These are phyloP conservation scores for Saitozyma podzolica DNA, from an alignment of 768 basidiomycete species.

Conservation along the genomic window DNA sequence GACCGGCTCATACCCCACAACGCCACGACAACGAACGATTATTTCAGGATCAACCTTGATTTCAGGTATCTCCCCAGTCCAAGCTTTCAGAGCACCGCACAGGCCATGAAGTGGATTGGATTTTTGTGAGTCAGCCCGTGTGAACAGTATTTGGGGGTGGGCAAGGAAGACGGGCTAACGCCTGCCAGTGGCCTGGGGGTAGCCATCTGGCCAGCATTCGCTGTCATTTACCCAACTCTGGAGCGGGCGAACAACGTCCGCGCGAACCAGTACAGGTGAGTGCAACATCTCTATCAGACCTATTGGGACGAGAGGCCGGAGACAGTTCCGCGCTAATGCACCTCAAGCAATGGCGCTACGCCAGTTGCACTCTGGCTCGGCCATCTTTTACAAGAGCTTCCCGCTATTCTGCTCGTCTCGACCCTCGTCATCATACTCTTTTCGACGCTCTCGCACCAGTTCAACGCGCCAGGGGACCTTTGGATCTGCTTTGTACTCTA, in stretches of 20 bases:
- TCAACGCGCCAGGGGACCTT: constrained; percentile 67
- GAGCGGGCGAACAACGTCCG: constrained; percentile 71
- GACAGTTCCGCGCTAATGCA: constrained; percentile 9
- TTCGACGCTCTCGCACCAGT: constrained; percentile 62
- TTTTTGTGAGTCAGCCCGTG: constrained; percentile 65
- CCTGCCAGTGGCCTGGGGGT: constrained; percentile 40
- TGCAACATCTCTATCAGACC: too few species aligned
- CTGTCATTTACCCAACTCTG: constrained; percentile 70
- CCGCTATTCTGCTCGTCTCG: constrained; percentile 63
- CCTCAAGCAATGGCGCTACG: constrained; percentile 27
- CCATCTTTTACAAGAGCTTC: constrained; percentile 71
- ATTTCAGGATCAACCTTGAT: constrained; percentile 61
- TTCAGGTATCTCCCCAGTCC: constrained; percentile 63
- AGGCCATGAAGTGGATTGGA: constrained; percentile 68
- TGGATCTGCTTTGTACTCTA: constrained; percentile 57
- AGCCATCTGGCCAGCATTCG: constrained; percentile 81
- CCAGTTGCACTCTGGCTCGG: constrained; percentile 65
- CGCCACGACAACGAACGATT: constrained; percentile 34
- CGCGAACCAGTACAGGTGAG: constrained; percentile 79
- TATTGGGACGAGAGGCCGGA: neutral
- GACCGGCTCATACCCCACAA: constrained; percentile 57
- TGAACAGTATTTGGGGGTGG: neutral
- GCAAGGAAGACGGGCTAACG: constrained; percentile 1
- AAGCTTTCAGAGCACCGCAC: constrained; percentile 56
- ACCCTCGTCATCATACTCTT: constrained; percentile 68